Evolutionary conservation across 2,329 filamentous ascomycete species (phyloP), one percentile per base, ranked within the genome.

Genomic region (Cladophialophora chaetospira): DNA sequence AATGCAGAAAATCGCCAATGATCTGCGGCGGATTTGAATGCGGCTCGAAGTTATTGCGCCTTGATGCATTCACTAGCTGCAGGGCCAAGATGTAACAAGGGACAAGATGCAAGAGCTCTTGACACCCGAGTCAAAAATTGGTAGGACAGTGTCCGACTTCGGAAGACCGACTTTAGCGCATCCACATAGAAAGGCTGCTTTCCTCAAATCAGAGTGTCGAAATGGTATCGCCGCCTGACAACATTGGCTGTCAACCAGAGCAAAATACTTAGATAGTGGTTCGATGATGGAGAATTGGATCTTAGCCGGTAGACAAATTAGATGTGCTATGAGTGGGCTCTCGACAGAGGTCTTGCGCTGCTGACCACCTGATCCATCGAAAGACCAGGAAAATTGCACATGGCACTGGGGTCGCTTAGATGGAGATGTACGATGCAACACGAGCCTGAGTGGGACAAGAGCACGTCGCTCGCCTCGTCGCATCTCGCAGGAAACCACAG

Each of bases 91-190:
- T 49, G 31, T 25, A 48, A 31, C 55, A 58, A 45, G 56, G 56
- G 21, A 38, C 21, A 21, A n/a, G n/a, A n/a, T n/a, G n/a, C n/a
- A n/a, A n/a, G n/a, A n/a, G n/a, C 8, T 25, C 15, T 19, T 40
- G 36, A 40, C 36, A 44, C 42, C 29, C 8, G 29, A 33, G 29
- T 6, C 42, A 28, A 44, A 26, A n/a, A 29, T 42, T 31, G 25
- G 13, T 21, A 21, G 13, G n/a, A 33, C 36, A 10, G 28, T 23
- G 54, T 61, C 58, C 58, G 58, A 57, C 33, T 23, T 61, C 58
- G 58, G 58, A 50, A 53, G 48, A 50, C 43, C 58, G 49, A 61
- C 29, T 57, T 57, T 61, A 61, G 54, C 55, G 48, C 36, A 26
- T 48, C 50, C 25, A 46, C 53, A 42, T 47, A 25, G 8, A 6